phyloP scores from a whole-genome alignment of 192 early-diverging fungal species.

The Spinellus fusiger region DNA sequence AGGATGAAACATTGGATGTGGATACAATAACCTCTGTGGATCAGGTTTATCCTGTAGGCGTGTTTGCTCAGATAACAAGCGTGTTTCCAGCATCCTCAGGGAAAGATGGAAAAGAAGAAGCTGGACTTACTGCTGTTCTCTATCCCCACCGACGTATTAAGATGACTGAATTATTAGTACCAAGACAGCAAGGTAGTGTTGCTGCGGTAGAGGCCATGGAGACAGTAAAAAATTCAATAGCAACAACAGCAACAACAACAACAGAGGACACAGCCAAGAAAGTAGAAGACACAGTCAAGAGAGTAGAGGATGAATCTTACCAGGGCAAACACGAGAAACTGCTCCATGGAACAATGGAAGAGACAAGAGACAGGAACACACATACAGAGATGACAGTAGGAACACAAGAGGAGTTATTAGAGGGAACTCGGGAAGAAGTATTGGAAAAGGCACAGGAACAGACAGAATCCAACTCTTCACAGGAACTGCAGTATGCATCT shows the following conservation, averaged over 20 bases:
- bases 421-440: background rate
- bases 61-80: slow-evolving; percentile 96
- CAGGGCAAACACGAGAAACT: too few relatives aligned
- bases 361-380: too few relatives aligned
- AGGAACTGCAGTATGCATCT: slow-evolving; percentile 32
- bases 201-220: slow-evolving; percentile 15
- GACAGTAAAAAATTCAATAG: too few relatives aligned
- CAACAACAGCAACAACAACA: too few relatives aligned
- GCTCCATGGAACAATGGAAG: too few relatives aligned
- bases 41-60: slow-evolving; percentile 86
- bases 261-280: too few relatives aligned
- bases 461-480: background rate
- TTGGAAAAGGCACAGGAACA: background rate
- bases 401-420: too few relatives aligned
- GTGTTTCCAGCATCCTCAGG: slow-evolving; percentile 69
- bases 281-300: too few relatives aligned
- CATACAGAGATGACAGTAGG: too few relatives aligned
- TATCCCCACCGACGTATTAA: slow-evolving; percentile 93
- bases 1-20: slow-evolving; percentile 81
- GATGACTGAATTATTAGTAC: slow-evolving; percentile 61
- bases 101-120: slow-evolving; percentile 48
- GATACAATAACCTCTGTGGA: slow-evolving; percentile 71
- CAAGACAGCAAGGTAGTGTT: slow-evolving; percentile 18
- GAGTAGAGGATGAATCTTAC: too few relatives aligned
- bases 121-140: slow-evolving; percentile 85